Base-by-base conservation (phyloP, 805 yeast genomes). In the Kuraishia hungarica region DNA sequence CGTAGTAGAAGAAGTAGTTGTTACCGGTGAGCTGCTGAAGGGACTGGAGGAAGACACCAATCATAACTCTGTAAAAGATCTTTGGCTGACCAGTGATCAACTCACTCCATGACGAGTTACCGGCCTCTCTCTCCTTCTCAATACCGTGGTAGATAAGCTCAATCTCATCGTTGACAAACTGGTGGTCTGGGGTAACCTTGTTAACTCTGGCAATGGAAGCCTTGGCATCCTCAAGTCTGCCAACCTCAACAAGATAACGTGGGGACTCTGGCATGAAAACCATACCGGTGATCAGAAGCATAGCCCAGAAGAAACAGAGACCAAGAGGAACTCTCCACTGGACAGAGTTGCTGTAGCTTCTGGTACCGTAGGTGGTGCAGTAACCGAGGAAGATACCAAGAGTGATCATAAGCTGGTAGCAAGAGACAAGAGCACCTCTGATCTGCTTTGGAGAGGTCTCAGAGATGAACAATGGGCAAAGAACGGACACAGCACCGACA, bases 11-110 rank as follows among this genome's bases (percentile, higher is more conserved):
- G 62, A 86, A 78, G 64, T 83, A 84, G 72, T 86, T 84, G 64
- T 84, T 79, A 68, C 91, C 92, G 47, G 89, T 82, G 63, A 83
- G 74, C 71, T 86, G 91, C 71, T 84, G 89, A 70, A 85, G 73
- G 59, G 82, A 79, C 71, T 82, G 86, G 53, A 82, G 62, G 61
- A 74, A 64, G 57, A 78, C 70, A 72, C 88, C 87, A 68, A 81
- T 73, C 28, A 74, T 53, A 39, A 76, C 69, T 57, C 67, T 62
- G 61, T 58, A 61, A 58, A 72, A 60, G 56, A 80, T 75, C 62
- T 72, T 73, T 58, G 82, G 82, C 63, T 72, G 73, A 59, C 83
- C 81, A 54, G 77, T 72, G 64, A 80, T 61, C 46, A 81, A 72
- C 59, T 80, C 81, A 35, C 60, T 57, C 83, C 84, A 81, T 5